These are phyloP conservation scores for Maudiozyma bulderi DNA, from an alignment of 805 yeast species.

Conservation along the genomic window DNA sequence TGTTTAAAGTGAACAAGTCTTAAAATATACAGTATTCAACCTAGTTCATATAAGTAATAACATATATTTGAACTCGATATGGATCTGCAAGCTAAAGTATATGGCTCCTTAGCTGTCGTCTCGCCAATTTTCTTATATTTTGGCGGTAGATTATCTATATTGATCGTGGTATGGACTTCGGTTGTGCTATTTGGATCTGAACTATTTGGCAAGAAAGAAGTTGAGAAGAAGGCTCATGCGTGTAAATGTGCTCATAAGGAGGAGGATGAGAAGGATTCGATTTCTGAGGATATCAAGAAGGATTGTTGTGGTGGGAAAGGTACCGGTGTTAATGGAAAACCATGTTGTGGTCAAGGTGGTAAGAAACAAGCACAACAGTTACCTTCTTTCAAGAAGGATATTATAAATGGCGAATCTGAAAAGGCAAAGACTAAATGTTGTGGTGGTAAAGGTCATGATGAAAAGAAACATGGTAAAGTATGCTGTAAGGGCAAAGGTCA, in stretches of 20 bases:
- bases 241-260: constrained; percentile 3
- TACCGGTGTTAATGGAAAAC: constrained; percentile 4
- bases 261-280: background rate
- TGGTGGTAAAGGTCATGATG: constrained; percentile 2
- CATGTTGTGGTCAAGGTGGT: constrained; percentile 23
- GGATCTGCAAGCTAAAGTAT: constrained; percentile 2
- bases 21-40: no score
- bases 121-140: constrained; percentile 14
- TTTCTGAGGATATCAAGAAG: background rate
- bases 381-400: background rate
- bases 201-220: background rate
- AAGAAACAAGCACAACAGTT: constrained; percentile 19
- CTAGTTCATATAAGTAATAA: no score
- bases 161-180: constrained; percentile 22
- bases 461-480: constrained; percentile 12
- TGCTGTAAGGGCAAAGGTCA: constrained; percentile 26
- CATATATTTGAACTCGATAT: background rate
- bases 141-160: constrained; percentile 32
- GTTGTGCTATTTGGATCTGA: background rate
- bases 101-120: constrained; percentile 4
- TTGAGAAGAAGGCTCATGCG: background rate
- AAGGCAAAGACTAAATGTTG: background rate
- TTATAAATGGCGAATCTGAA: background rate
- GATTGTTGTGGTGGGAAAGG: constrained; percentile 10
- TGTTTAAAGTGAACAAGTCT: no score